Evolutionary conservation across 306 rosid species (phyloP).

Genomic region (Corylus americana): DNA sequence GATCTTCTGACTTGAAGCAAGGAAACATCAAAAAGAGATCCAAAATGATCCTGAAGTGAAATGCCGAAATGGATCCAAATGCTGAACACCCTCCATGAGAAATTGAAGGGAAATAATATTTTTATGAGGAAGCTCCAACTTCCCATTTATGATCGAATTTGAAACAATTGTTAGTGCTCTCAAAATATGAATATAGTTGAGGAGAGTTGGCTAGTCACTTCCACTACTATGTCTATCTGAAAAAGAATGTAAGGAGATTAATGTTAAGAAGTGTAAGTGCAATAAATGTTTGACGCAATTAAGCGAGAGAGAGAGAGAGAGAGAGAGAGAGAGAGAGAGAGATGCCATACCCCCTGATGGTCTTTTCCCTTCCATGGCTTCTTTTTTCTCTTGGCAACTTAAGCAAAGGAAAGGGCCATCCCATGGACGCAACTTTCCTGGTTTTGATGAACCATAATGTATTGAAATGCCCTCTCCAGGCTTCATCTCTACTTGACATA

Average conservation of each 20-base stretch:
- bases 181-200: constrained; percentile 52
- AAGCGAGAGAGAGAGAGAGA: constrained; percentile 17
- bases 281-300: neutral
- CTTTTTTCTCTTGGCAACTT: constrained; percentile 97
- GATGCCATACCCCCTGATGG: constrained; percentile 48
- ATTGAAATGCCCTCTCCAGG: constrained; percentile 95
- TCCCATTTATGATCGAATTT: constrained; percentile 45
- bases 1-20: constrained; percentile 38
- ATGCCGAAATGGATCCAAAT: constrained; percentile 43
- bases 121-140: constrained; percentile 36
- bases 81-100: constrained; percentile 43
- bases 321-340: constrained; percentile 13
- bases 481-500: constrained; percentile 90
- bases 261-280: constrained; percentile 8
- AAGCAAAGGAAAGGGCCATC: constrained; percentile 97
- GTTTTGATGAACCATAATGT: constrained; percentile 58
- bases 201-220: constrained; percentile 68
- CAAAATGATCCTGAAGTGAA: constrained; percentile 41
- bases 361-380: constrained; percentile 99
- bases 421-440: constrained; percentile 86
- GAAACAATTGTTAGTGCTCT: constrained; percentile 48
- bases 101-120: constrained; percentile 50
- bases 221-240: constrained; percentile 88
- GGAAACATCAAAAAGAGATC: constrained; percentile 28
- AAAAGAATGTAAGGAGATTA: constrained; percentile 30